Base-by-base conservation (phyloP, 225 moss, liverwort and hornwort species). In the Marchantia paleacea region DNA sequence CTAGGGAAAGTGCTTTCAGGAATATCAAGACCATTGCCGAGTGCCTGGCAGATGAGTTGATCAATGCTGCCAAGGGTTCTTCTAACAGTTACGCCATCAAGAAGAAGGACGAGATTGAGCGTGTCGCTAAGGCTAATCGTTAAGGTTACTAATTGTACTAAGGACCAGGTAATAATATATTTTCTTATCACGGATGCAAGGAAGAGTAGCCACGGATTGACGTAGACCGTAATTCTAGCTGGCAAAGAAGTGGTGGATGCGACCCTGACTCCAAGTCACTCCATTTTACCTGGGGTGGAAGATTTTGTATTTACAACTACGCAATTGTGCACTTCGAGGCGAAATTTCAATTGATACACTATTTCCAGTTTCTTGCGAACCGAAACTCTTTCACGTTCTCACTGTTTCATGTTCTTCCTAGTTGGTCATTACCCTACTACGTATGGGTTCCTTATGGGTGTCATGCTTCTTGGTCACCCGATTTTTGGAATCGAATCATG, bases 31-130 rank as follows among this genome's bases (percentile, higher is more conserved):
- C 94, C 31, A 95, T 95, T 20, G 92, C 93, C n/a, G 95, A 95
- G 83, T 95, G 95, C 81, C 85, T 95, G 89, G 91, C 91, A 12
- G 95, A 93, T 70, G 95, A 93, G 85, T 55, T 95, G 87, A 95
- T 95, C 26, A 95, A 95, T 47, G 93, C 92, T 24, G 91, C 92
- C 0, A 94, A 94, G 83, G 94, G 93, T 82, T 93, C 91, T 10
- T 94, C 94, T 3, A 61, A 81, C 86, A 94, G 91, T 83, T 92
- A 94, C 62, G 92, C 94, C 31, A 94, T 94, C 81, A 92, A 94
- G 92, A 93, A 93, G 78, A 95, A 95, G 84, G 95, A 95, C 55
- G 93, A 95, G 84, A 93, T 95, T 76, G 92, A 95, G 84, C 95
- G 90, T 82, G 93, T 95, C 66, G 93, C 93, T 58, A 95, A 93